Conservation (phyloP, 2,329 filamentous ascomycete genomes). For the Xylariales sp. region DNA sequence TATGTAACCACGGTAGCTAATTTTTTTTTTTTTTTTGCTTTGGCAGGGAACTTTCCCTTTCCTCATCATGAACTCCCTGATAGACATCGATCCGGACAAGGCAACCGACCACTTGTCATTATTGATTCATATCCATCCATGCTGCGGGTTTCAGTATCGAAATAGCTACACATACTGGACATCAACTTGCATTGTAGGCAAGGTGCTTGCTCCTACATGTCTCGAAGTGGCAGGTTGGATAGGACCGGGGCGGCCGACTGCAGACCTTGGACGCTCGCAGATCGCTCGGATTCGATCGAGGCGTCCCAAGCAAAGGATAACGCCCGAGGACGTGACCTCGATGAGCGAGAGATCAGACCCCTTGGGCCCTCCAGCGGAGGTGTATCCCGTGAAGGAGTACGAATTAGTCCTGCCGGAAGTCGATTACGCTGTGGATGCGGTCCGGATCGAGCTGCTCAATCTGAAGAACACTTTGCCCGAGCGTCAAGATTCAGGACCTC, state of each 20-base stretch:
- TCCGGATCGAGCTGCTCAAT: constrained; percentile 64
- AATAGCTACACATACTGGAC: constrained; percentile 75
- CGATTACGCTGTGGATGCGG: constrained; percentile 58
- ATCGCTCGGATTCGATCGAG: constrained; percentile 65
- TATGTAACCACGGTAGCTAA: neutral
- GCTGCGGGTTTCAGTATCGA: constrained; percentile 73
- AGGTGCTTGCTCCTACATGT: constrained; percentile 70
- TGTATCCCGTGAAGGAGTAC: constrained; percentile 66
- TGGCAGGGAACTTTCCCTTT: constrained; percentile 59
- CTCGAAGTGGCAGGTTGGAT: constrained; percentile 70
- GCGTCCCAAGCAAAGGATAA: constrained; percentile 51
- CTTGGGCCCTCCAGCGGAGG: constrained; percentile 57
- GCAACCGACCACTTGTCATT: constrained; percentile 62
- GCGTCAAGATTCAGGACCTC: constrained; percentile 28
- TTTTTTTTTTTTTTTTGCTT: too few species aligned
- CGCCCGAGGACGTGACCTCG: constrained; percentile 54
- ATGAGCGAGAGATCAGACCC: constrained; percentile 67
- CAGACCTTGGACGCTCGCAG: constrained; percentile 63
- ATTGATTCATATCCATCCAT: constrained; percentile 63
- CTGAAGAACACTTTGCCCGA: constrained; percentile 42
- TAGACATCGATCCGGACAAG: constrained; percentile 68
- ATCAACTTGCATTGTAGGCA: constrained; percentile 66
- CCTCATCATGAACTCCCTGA: constrained; percentile 72
- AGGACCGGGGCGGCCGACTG: constrained; percentile 64
- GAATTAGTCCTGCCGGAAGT: constrained; percentile 52